Percentiles rank a stretch among this genome's conserved stretches.
Evolutionary conservation across 139 green algal species (phyloP).

Genomic region (Chlorella ohadii): DNA sequence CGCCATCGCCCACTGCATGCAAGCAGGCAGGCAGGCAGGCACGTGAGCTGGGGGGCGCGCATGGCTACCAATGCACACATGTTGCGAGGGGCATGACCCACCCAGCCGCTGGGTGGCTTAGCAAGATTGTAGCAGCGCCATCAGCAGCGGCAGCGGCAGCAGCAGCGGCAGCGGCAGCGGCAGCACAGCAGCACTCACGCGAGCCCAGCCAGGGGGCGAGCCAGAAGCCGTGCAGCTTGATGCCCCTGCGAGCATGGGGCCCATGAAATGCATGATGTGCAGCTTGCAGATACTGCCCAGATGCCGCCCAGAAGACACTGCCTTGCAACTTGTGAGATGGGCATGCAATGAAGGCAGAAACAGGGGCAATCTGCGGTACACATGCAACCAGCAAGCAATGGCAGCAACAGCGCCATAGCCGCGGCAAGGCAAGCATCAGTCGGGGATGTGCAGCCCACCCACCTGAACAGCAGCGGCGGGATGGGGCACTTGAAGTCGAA

Average conservation of each 20-base stretch:
- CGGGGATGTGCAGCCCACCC: no score
- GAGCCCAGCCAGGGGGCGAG: slow-evolving; percentile 13
- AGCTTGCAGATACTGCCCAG: not conserved
- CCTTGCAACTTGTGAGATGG: no score
- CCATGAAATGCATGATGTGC: not conserved
- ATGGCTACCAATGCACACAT: no score
- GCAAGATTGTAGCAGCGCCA: no score
- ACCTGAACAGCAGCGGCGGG: slow-evolving; percentile 40
- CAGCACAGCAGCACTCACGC: not conserved
- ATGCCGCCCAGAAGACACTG: no score
- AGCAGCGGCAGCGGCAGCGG: not conserved
- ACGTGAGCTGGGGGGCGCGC: no score
- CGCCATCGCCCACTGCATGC: not conserved
- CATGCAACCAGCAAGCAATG: no score
- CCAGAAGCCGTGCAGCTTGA: slow-evolving; percentile 49
- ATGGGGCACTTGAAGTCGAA: slow-evolving; percentile 21
- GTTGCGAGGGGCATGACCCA: no score
- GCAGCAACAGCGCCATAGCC: not conserved
- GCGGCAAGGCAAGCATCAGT: not conserved
- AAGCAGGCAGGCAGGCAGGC: not conserved
- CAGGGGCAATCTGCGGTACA: not conserved
- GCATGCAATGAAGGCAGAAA: no score
- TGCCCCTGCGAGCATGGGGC: not conserved
- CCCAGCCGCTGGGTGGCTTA: no score
- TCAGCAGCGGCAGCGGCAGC: not conserved